Conservation (phyloP, 129 eudicot species). For the Artemisia tridentata region DNA sequence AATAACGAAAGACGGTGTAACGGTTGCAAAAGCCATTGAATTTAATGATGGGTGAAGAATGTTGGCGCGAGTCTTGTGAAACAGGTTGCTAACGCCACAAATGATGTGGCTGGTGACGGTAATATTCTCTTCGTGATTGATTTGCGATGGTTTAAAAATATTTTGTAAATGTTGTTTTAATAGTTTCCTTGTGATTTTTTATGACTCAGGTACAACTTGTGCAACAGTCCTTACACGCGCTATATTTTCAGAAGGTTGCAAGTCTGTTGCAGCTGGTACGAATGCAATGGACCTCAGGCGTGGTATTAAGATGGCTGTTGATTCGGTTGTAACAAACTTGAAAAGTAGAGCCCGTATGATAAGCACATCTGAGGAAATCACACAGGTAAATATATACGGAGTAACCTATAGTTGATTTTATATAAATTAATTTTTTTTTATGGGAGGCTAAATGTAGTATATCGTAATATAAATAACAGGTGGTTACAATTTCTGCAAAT, state of each 20-base stretch:
- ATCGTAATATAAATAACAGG: constrained; percentile 32
- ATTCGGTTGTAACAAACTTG: constrained; percentile 66
- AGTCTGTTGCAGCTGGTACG: constrained; percentile 37
- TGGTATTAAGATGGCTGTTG: constrained; percentile 84
- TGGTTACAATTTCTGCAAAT: constrained; percentile 90
- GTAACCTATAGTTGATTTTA: not conserved
- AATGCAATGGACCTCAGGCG: constrained; percentile 40
- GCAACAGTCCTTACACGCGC: constrained; percentile 83
- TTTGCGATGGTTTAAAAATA: not conserved
- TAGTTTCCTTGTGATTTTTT: not conserved
- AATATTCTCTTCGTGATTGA: constrained; percentile 6
- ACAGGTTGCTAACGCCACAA: constrained; percentile 84
- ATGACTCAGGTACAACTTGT: constrained; percentile 82
- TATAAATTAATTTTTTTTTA: not conserved
- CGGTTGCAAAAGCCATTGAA: constrained; percentile 80
- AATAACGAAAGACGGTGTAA: constrained; percentile 93
- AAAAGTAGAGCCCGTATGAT: constrained; percentile 83
- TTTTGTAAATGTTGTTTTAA: not conserved
- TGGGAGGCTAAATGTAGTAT: too few species aligned
- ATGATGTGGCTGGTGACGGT: constrained; percentile 95
- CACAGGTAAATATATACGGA: constrained; percentile 53
- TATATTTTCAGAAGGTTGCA: constrained; percentile 41
- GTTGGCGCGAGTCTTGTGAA: constrained; percentile 85
- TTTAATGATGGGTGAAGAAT: constrained; percentile 74
- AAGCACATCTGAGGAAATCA: constrained; percentile 82